A percentile compares a stretch with the other conserved stretches of the same genome.
These are phyloP conservation scores for Talaromyces sp. DNA, from an alignment of 2,329 filamentous ascomycete genomes.

Conservation along the genomic window DNA sequence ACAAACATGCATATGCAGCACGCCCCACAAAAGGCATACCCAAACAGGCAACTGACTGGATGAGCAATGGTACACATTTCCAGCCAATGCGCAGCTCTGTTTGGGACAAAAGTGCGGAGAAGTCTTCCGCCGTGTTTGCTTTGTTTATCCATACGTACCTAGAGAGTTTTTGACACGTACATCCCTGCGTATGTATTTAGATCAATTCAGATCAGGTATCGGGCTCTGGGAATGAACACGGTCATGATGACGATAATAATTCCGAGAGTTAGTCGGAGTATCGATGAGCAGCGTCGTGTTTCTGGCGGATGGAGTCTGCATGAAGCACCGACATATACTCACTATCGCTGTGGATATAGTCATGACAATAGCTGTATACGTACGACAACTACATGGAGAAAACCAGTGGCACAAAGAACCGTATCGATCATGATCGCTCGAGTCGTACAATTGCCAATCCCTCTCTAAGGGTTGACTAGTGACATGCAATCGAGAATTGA, in stretches of 20 bases:
- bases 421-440: neutral
- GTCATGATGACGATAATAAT: neutral
- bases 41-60: neutral
- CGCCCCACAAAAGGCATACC: neutral
- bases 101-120: neutral
- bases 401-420: neutral
- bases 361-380: neutral
- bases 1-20: neutral
- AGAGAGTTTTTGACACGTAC: neutral
- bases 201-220: neutral
- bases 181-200: neutral
- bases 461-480: neutral
- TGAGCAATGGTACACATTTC: neutral
- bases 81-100: neutral
- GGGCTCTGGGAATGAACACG: neutral
- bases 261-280: neutral
- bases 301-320: neutral
- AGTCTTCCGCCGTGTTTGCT: neutral
- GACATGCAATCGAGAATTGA: neutral
- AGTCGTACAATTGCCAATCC: neutral
- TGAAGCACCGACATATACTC: neutral
- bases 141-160: too few species aligned
- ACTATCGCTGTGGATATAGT: neutral
- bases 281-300: neutral
- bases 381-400: neutral